A percentile compares a stretch with the other conserved stretches of the same genome.
phyloP scores from a whole-genome alignment of 1,284 basidiomycete genomes.

The Puccinia coronata region DNA sequence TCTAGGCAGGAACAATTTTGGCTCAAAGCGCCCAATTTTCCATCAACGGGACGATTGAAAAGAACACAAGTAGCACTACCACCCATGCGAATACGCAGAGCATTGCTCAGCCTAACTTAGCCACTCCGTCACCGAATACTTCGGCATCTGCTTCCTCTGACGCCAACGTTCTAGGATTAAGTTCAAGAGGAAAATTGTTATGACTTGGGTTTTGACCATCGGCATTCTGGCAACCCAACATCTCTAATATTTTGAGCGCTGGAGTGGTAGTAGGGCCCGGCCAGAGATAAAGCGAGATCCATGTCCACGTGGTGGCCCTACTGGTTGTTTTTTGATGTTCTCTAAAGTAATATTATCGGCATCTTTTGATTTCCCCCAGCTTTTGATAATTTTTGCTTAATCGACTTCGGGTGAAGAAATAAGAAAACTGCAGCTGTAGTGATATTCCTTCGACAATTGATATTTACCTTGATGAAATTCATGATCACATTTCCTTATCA shows the following conservation, averaged over 20 bases:
- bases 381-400: too few species aligned
- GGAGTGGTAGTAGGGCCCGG: background rate
- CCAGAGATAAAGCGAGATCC: background rate
- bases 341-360: too few species aligned
- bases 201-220: background rate
- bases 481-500: too few species aligned
- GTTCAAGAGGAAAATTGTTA: background rate
- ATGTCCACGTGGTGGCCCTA: background rate
- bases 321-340: too few species aligned
- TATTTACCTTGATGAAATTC: too few species aligned
- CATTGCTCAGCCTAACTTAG: slow-evolving; percentile 21
- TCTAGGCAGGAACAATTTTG: slow-evolving; percentile 33
- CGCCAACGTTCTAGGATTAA: background rate
- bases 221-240: background rate
- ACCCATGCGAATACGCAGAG: slow-evolving; percentile 9
- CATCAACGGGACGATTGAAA: slow-evolving; percentile 37
- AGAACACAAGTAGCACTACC: background rate
- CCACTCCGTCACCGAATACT: background rate
- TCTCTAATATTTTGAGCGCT: background rate
- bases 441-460: too few species aligned
- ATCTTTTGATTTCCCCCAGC: too few species aligned
- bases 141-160: slow-evolving; percentile 33
- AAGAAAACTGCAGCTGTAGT: too few species aligned
- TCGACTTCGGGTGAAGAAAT: too few species aligned
- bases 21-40: slow-evolving; percentile 43